Percentiles rank a stretch among this genome's conserved stretches.
These are phyloP conservation scores for Zarea fungicola DNA, from an alignment of 2,329 filamentous ascomycete genomes.

Conservation along the genomic window DNA sequence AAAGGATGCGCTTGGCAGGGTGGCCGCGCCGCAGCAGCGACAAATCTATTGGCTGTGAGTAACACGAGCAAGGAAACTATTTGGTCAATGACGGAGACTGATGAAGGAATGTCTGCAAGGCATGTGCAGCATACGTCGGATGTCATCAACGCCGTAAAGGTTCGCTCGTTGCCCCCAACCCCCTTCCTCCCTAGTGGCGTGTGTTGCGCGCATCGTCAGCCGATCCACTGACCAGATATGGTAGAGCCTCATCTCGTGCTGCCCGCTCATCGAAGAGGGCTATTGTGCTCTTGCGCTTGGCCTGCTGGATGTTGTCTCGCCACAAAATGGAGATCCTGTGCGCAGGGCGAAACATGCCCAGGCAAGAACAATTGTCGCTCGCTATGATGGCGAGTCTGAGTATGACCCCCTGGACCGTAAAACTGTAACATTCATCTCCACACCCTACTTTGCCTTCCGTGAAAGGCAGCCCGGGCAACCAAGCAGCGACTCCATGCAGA, in stretches of 20 bases:
- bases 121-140: conserved; percentile 1
- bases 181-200: no score
- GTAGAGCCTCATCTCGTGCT: not conserved
- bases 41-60: conserved; percentile 1
- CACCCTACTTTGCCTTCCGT: not conserved
- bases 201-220: no score
- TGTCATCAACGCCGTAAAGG: not conserved
- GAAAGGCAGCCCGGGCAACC: not conserved
- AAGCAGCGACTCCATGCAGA: not conserved
- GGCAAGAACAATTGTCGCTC: not conserved
- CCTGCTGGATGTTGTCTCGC: not conserved
- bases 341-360: not conserved
- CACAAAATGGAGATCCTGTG: not conserved
- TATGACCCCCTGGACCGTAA: not conserved
- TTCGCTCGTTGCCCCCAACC: no score
- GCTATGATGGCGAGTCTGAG: not conserved
- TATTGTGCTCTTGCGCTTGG: not conserved
- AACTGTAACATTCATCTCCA: not conserved
- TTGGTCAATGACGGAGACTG: not conserved
- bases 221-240: not conserved
- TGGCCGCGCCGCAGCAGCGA: not conserved
- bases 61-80: not conserved
- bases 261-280: not conserved
- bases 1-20: not conserved
- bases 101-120: not conserved